A percentile compares a stretch with the other conserved stretches of the same genome.
Conservation (phyloP, 257 asterid genomes). For the Handroanthus guayacan region DNA sequence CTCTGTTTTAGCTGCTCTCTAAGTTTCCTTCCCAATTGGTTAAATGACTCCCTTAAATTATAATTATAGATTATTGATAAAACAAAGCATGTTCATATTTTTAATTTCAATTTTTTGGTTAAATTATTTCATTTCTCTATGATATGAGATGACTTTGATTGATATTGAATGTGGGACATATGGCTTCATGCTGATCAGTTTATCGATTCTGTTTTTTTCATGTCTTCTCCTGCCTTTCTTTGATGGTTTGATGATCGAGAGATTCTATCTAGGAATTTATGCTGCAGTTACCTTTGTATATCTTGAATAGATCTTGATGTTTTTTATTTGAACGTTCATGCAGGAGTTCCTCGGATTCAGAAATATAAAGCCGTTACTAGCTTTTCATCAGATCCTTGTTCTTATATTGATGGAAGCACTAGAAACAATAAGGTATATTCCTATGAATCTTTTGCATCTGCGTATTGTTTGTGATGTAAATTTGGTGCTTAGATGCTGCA, state of each 20-base stretch:
- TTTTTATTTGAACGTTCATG: constrained; percentile 29
- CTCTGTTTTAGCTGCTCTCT: too few species aligned
- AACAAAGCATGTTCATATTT: neutral
- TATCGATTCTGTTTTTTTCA: neutral
- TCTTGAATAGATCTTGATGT: constrained; percentile 13
- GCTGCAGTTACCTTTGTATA: neutral
- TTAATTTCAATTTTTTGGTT: constrained; percentile 7
- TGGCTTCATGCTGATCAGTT: neutral
- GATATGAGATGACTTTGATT: too few species aligned
- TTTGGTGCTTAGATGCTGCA: neutral
- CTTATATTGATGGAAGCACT: constrained; percentile 40
- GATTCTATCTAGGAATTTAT: constrained; percentile 9
- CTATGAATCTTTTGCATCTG: neutral
- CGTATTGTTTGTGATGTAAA: neutral
- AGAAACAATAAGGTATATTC: constrained; percentile 51
- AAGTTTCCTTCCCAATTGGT: constrained; percentile 13
- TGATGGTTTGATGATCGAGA: constrained; percentile 8
- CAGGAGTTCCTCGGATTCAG: constrained; percentile 52
- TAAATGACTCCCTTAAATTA: constrained; percentile 5
- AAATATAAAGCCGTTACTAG: constrained; percentile 40
- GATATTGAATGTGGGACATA: neutral
- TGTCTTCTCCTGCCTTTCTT: too few species aligned
- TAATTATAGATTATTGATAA: neutral
- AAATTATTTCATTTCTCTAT: neutral
- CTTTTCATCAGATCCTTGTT: constrained; percentile 37